phyloP scores from a whole-genome alignment of 2,329 filamentous ascomycete genomes.

The Fusarium verticillioides region DNA sequence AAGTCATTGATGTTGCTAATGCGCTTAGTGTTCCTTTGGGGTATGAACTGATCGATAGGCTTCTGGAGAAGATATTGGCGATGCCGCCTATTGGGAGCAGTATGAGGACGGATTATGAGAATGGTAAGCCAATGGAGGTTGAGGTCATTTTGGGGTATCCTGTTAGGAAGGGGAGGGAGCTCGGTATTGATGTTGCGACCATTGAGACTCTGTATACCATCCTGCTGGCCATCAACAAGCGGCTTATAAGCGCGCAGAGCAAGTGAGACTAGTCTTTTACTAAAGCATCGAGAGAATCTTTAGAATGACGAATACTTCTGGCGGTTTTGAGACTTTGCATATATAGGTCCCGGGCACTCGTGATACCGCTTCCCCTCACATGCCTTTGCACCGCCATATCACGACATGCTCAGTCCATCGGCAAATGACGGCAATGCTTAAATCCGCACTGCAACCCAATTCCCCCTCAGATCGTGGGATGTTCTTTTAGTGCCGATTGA shows the following conservation, averaged over 20 bases:
- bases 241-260: background rate
- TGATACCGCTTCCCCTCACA: background rate
- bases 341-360: too few species aligned
- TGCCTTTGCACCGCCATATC: background rate
- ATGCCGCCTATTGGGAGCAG: constrained; percentile 58
- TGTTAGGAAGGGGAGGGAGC: constrained; percentile 63
- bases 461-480: constrained; percentile 24
- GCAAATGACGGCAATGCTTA: background rate
- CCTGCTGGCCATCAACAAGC: constrained; percentile 48
- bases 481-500: constrained; percentile 6
- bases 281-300: background rate
- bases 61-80: constrained; percentile 59
- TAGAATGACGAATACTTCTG: too few species aligned
- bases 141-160: constrained; percentile 72
- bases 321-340: too few species aligned
- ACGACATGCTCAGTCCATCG: background rate
- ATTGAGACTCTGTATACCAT: constrained; percentile 55
- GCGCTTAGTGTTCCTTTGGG: constrained; percentile 61
- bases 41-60: constrained; percentile 58
- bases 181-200: constrained; percentile 65
- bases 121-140: constrained; percentile 68
- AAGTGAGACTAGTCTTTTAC: fast-evolving
- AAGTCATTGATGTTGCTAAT: constrained; percentile 66
- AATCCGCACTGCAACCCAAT: background rate
- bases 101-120: constrained; percentile 69